These are phyloP conservation scores for Cardamine occulta DNA, from an alignment of 345 rosid genomes.

Conservation along the genomic window DNA sequence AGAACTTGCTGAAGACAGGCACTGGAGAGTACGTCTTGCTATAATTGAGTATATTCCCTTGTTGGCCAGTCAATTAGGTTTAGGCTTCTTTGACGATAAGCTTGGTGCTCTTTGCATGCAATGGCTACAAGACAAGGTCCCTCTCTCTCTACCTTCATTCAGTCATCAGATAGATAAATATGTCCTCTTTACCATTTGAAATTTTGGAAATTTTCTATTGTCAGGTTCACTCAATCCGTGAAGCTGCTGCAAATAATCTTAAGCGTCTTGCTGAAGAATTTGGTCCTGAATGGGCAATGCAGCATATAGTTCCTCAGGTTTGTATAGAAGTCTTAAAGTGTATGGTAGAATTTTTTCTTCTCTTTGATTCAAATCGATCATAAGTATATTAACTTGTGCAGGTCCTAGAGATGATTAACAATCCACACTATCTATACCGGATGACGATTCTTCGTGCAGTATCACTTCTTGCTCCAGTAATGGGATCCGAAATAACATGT, in stretches of 20 bases:
- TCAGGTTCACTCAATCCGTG: slow-evolving; percentile 91
- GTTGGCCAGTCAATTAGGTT: slow-evolving; percentile 90
- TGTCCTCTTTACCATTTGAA: not conserved
- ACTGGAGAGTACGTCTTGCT: slow-evolving; percentile 96
- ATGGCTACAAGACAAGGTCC: slow-evolving; percentile 85
- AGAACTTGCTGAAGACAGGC: slow-evolving; percentile 98
- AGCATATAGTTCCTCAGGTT: slow-evolving; percentile 96
- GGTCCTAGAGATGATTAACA: slow-evolving; percentile 87
- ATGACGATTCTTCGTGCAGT: slow-evolving; percentile 85
- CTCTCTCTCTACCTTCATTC: not conserved
- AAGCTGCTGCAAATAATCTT: slow-evolving; percentile 93
- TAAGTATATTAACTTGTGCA: slow-evolving; percentile 34
- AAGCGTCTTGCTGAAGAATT: slow-evolving; percentile 97
- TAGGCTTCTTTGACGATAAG: slow-evolving; percentile 80
- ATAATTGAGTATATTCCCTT: slow-evolving; percentile 95
- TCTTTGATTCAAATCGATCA: slow-evolving; percentile 1
- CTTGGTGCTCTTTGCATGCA: slow-evolving; percentile 90
- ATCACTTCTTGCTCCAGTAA: slow-evolving; percentile 88
- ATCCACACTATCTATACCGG: slow-evolving; percentile 85
- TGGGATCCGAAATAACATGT: slow-evolving; percentile 87
- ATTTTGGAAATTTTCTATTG: not conserved
- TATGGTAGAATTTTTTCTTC: not conserved
- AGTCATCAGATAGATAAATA: slow-evolving; percentile 1
- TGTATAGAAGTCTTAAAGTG: slow-evolving; percentile 8
- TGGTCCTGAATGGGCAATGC: slow-evolving; percentile 99